phyloP scores from a whole-genome alignment of 805 yeast genomes.

The Blastobotrys americana region DNA sequence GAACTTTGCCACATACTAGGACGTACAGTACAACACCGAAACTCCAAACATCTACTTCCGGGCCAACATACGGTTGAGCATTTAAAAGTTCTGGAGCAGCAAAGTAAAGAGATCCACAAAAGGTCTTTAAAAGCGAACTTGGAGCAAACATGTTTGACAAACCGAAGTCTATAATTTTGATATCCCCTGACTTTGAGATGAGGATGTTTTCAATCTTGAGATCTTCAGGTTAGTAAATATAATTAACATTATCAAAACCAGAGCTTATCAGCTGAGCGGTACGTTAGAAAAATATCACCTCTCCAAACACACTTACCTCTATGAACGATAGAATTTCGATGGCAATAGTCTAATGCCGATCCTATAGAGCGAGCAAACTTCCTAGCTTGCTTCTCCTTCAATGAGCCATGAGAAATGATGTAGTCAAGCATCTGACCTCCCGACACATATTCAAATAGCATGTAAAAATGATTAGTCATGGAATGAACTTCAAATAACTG shows the following conservation, averaged over 20 bases:
- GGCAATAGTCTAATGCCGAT: slow-evolving; percentile 89
- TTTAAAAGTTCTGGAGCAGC: slow-evolving; percentile 96
- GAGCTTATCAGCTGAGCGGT: background rate
- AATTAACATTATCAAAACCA: background rate
- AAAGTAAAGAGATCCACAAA: slow-evolving; percentile 94
- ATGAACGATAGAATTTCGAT: slow-evolving; percentile 89
- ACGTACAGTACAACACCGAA: slow-evolving; percentile 95
- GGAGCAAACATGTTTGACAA: slow-evolving; percentile 78
- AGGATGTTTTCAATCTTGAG: slow-evolving; percentile 92
- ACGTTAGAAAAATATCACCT: no score
- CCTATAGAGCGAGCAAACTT: slow-evolving; percentile 93
- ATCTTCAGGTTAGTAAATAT: slow-evolving; percentile 38
- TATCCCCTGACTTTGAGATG: slow-evolving; percentile 89
- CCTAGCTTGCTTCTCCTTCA: slow-evolving; percentile 89
- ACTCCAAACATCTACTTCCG: slow-evolving; percentile 98
- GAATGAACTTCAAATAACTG: slow-evolving; percentile 88
- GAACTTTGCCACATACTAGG: slow-evolving; percentile 94
- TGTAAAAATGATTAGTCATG: slow-evolving; percentile 94
- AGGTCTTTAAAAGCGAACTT: slow-evolving; percentile 70
- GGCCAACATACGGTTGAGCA: slow-evolving; percentile 90
- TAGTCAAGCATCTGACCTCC: slow-evolving; percentile 98
- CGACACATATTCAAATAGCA: slow-evolving; percentile 92
- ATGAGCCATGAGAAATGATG: slow-evolving; percentile 90
- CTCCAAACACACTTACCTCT: slow-evolving; percentile 36
- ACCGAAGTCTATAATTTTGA: slow-evolving; percentile 94